Base-by-base conservation (phyloP, 2,329 filamentous ascomycete genomes). In the Ambrosiella cleistominuta region DNA sequence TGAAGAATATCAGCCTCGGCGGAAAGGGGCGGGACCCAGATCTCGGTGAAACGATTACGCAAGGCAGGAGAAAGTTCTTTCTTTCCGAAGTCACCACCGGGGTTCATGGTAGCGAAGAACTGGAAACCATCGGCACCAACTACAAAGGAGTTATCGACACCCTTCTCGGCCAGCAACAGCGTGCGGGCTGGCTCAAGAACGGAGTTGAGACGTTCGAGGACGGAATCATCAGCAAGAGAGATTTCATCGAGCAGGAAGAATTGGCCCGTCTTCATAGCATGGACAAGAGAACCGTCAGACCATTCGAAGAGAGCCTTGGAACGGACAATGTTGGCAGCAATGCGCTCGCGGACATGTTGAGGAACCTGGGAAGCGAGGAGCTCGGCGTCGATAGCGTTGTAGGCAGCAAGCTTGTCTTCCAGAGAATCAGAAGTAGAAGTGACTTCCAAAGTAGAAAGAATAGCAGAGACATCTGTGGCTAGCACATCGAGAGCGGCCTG, bases 41-140 rank as follows among this genome's bases (percentile, higher is more conserved):
- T 96, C 70, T 99, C 93, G 0, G 93, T 99, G 68, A 99, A 95
- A 61, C 93, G 86, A 68, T 99, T 98, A 51, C 93, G 80, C 61
- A 99, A 73, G 12, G 93, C 94, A 2, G 93, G 93, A 0, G 93
- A 98, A 11, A 99, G 77, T 68, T 99, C 93, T 64, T 91, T 88
- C 72, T 99, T 99, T 63, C 93, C 93, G 68, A 97, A 98, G 67
- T 99, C 93, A 51, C 94, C 93, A 55, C 94, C 94, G 7, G 93
- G 93, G 64, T 99, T 99, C 93, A 99, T 99, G 0, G 93, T 98
- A 2, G 93, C 91, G 61, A 98, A 80, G 70, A 98, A 96, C 66
- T 98, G 90, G 69, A 97, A 99, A 0, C 85, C 87, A 45, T 85
- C 75, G 9, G 76, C 70, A 5, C 86, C 93, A 44, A 79, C 78